A percentile compares a stretch with the other conserved stretches of the same genome.
These are phyloP conservation scores for Nothophytophthora sp. DNA, from an alignment of 352 stramenopile genomes.

Conservation along the genomic window DNA sequence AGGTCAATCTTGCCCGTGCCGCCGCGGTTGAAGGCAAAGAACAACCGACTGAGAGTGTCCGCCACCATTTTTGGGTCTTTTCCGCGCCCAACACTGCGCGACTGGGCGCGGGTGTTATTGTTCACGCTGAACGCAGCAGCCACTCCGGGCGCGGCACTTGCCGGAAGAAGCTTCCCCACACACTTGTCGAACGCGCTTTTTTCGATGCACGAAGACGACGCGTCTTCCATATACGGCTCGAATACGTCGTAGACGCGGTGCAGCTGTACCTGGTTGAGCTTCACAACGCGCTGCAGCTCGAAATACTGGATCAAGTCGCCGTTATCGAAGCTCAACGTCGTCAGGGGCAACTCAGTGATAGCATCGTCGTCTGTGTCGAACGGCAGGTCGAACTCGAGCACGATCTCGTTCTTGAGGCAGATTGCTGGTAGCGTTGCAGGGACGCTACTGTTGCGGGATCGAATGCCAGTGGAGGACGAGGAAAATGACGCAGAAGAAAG, in stretches of 20 bases:
- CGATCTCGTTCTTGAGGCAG: slow-evolving; percentile 81
- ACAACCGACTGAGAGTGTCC: slow-evolving; percentile 71
- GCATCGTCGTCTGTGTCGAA: slow-evolving; percentile 68
- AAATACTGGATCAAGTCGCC: slow-evolving; percentile 84
- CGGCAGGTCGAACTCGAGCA: slow-evolving; percentile 82
- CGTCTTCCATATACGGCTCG: slow-evolving; percentile 64
- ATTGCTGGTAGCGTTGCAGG: slow-evolving; percentile 68
- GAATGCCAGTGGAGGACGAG: slow-evolving; percentile 57
- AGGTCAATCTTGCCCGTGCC: slow-evolving; percentile 86
- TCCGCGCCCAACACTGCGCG: slow-evolving; percentile 57
- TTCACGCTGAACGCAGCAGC: slow-evolving; percentile 64
- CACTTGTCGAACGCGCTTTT: slow-evolving; percentile 82
- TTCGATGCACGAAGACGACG: slow-evolving; percentile 62
- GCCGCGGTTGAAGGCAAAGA: slow-evolving; percentile 87
- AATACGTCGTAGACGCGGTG: slow-evolving; percentile 74
- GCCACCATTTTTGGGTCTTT: slow-evolving; percentile 84
- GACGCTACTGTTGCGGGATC: slow-evolving; percentile 50
- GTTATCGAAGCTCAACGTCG: slow-evolving; percentile 78
- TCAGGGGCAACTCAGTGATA: slow-evolving; percentile 64
- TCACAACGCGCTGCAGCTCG: slow-evolving; percentile 74
- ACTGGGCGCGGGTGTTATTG: slow-evolving; percentile 53
- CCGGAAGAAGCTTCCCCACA: slow-evolving; percentile 60
- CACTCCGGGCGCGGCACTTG: slow-evolving; percentile 51
- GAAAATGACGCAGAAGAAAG: slow-evolving; percentile 45
- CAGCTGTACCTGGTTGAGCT: slow-evolving; percentile 71